phyloP scores from a whole-genome alignment of 345 rosid genomes.

The Rhodamnia rubescens region DNA sequence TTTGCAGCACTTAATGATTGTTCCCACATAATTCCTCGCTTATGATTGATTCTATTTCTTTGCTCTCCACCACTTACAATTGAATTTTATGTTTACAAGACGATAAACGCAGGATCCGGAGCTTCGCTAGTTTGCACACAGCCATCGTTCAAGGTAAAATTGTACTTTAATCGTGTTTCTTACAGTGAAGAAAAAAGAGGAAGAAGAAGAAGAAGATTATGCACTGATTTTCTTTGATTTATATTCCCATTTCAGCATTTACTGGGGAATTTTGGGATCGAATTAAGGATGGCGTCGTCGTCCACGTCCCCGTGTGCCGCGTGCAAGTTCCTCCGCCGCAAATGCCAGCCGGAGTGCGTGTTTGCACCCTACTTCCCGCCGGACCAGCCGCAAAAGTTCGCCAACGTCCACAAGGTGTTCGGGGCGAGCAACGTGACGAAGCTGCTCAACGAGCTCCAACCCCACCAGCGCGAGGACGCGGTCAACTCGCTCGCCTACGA shows the following conservation, averaged over 20 bases:
- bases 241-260: neutral
- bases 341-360: conserved; percentile 20
- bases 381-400: conserved; percentile 16
- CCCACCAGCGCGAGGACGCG: conserved; percentile 17
- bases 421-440: conserved; percentile 19
- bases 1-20: neutral
- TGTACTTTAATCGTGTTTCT: neutral
- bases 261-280: neutral
- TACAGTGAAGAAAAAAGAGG: neutral
- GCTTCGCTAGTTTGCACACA: neutral
- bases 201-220: neutral
- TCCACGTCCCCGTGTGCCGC: conserved; percentile 17
- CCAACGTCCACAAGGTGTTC: conserved; percentile 15
- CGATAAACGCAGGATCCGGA: neutral
- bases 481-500: conserved; percentile 17
- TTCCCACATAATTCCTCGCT: neutral
- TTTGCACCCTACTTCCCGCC: conserved; percentile 19
- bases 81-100: neutral
- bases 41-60: neutral
- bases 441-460: conserved; percentile 18
- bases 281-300: conserved; percentile 6
- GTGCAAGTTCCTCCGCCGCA: conserved; percentile 17
- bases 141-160: neutral
- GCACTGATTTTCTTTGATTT: neutral
- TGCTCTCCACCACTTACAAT: neutral